phyloP scores from a whole-genome alignment of 1,284 basidiomycete genomes.

The Flammula alnicola region DNA sequence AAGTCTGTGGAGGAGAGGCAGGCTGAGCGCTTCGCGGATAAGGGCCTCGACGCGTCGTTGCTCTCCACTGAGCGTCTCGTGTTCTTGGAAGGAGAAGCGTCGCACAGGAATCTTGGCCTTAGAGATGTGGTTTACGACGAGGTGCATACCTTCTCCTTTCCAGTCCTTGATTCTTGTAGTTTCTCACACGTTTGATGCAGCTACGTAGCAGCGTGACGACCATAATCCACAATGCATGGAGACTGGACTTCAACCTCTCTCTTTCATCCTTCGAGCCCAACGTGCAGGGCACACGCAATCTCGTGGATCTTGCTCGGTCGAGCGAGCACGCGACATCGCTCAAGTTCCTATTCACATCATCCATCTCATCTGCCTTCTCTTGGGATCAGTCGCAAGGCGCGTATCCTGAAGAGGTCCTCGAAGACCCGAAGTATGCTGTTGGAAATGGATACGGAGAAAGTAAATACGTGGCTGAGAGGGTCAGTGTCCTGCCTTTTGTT shows the following conservation, averaged over 20 bases:
- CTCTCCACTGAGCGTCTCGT: slow-evolving; percentile 34
- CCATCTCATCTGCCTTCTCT: slow-evolving; percentile 32
- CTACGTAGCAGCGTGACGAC: slow-evolving; percentile 17
- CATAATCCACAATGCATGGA: slow-evolving; percentile 37
- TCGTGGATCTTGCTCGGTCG: slow-evolving; percentile 41
- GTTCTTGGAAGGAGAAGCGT: slow-evolving; percentile 38
- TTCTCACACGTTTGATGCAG: slow-evolving; percentile 1
- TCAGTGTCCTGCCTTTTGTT: slow-evolving; percentile 14
- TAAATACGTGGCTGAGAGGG: slow-evolving; percentile 27
- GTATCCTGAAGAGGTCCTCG: slow-evolving; percentile 23
- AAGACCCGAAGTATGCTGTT: slow-evolving; percentile 16
- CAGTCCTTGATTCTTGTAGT: slow-evolving; percentile 13
- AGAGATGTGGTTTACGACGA: slow-evolving; percentile 30
- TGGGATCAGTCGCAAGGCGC: slow-evolving; percentile 33
- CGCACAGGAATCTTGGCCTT: slow-evolving; percentile 34
- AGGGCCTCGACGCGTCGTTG: slow-evolving; percentile 34
- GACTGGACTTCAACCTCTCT: slow-evolving; percentile 44
- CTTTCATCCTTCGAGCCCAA: slow-evolving; percentile 41
- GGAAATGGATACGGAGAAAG: slow-evolving; percentile 25
- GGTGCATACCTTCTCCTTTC: slow-evolving; percentile 31
- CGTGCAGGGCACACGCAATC: slow-evolving; percentile 37
- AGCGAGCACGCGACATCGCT: slow-evolving; percentile 23
- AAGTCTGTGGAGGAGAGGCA: slow-evolving; percentile 26
- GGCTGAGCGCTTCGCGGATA: slow-evolving; percentile 32
- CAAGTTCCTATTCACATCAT: slow-evolving; percentile 25